Percentiles rank a stretch among this genome's conserved stretches.
These are phyloP conservation scores for Huntiella moniliformis DNA, from an alignment of 2,329 filamentous ascomycete species.

Conservation along the genomic window DNA sequence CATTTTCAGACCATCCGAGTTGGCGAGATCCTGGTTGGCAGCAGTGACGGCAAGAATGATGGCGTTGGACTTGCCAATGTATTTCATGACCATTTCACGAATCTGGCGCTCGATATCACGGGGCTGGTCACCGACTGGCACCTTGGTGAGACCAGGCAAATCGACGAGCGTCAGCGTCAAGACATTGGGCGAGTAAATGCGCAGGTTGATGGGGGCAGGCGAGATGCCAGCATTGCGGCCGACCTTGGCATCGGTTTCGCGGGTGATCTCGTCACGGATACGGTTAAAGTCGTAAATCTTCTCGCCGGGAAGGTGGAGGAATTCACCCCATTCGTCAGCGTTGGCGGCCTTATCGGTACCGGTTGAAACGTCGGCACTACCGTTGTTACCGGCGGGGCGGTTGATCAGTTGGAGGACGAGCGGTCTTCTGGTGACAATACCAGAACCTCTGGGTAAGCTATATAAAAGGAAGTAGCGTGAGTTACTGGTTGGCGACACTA, in stretches of 20 bases:
- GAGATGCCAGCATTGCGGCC: slow-evolving; percentile 94
- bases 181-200: slow-evolving; percentile 97
- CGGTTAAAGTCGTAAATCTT: slow-evolving; percentile 98
- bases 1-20: slow-evolving; percentile 92
- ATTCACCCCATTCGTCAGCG: slow-evolving; percentile 93
- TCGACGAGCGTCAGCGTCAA: slow-evolving; percentile 92
- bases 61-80: slow-evolving; percentile 95
- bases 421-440: slow-evolving; percentile 89
- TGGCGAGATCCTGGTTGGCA: slow-evolving; percentile 94
- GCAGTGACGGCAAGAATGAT: slow-evolving; percentile 94
- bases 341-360: slow-evolving; percentile 77
- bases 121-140: slow-evolving; percentile 89
- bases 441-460: slow-evolving; percentile 88
- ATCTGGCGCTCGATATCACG: slow-evolving; percentile 95
- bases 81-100: slow-evolving; percentile 93
- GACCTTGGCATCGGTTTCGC: slow-evolving; percentile 92
- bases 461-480: slow-evolving; percentile 13
- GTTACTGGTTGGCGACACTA: slow-evolving; percentile 5
- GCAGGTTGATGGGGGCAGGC: slow-evolving; percentile 86
- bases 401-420: slow-evolving; percentile 98
- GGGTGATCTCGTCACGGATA: slow-evolving; percentile 91
- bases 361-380: slow-evolving; percentile 42
- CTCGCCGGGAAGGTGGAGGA: slow-evolving; percentile 89
- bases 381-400: slow-evolving; percentile 55
- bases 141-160: slow-evolving; percentile 88